These are phyloP conservation scores for Xylaria sp. DNA, from an alignment of 2,329 filamentous ascomycete species.

Conservation along the genomic window DNA sequence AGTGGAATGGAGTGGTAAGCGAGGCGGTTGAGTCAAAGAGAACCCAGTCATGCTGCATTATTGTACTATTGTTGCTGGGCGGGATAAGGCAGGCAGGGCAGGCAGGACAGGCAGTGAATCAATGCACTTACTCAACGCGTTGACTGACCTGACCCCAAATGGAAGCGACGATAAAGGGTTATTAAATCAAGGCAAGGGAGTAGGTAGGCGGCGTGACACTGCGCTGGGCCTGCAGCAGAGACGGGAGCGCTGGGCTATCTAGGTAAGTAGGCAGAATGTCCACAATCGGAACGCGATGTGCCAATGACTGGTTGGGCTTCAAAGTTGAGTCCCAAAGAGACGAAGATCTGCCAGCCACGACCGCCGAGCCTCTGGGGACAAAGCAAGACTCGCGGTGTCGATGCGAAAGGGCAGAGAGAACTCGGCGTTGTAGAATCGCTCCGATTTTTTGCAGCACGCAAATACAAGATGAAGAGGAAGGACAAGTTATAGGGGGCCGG, in stretches of 20 bases:
- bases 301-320: slow-evolving; percentile 24
- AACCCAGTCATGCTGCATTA: slow-evolving; percentile 7
- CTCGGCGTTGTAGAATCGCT: neutral
- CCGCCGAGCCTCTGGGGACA: slow-evolving; percentile 2
- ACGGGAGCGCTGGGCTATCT: no score
- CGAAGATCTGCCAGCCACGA: neutral
- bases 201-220: neutral
- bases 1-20: neutral
- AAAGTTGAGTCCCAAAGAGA: slow-evolving; percentile 5
- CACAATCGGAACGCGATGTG: slow-evolving; percentile 11
- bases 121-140: neutral
- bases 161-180: neutral
- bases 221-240: neutral
- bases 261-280: neutral
- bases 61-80: neutral
- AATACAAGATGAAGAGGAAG: neutral
- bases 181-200: neutral
- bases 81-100: no score
- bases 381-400: slow-evolving; percentile 8
- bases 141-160: neutral
- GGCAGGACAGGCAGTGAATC: neutral
- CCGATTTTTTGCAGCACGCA: neutral
- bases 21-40: slow-evolving; percentile 1
- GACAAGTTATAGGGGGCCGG: no score
- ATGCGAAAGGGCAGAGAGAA: slow-evolving; percentile 7